Evolutionary conservation across 768 basidiomycete genomes (phyloP).

Genomic region (Agrocybe pediades): DNA sequence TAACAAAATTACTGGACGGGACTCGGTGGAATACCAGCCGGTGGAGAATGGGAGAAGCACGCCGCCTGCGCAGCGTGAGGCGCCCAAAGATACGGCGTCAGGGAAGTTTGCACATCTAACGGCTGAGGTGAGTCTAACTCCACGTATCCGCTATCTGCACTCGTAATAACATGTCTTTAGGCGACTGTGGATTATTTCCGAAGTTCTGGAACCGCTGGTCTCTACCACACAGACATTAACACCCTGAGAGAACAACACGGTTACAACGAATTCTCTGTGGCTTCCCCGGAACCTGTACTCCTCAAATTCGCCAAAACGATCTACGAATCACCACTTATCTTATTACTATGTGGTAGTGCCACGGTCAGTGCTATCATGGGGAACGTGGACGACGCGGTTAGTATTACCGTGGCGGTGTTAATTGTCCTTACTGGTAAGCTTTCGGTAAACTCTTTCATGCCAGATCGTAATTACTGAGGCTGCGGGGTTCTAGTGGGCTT

Average conservation of each 20-base stretch:
- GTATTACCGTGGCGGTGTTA: constrained; percentile 88
- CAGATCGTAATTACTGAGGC: constrained; percentile 1
- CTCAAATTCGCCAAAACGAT: constrained; percentile 95
- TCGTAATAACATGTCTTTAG: constrained; percentile 36
- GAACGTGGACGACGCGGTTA: constrained; percentile 93
- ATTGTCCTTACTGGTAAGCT: constrained; percentile 89
- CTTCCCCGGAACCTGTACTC: constrained; percentile 74
- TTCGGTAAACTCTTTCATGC: background rate
- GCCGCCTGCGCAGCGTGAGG: constrained; percentile 30
- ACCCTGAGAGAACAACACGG: constrained; percentile 70
- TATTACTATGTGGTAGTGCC: constrained; percentile 89
- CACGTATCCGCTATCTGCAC: constrained; percentile 3
- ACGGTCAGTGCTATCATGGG: constrained; percentile 89
- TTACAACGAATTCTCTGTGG: constrained; percentile 94
- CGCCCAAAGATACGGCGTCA: constrained; percentile 56
- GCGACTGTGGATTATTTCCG: constrained; percentile 74
- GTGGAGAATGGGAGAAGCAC: constrained; percentile 43
- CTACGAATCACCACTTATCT: constrained; percentile 91
- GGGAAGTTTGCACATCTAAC: constrained; percentile 68
- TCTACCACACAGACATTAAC: constrained; percentile 63
- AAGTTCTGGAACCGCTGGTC: constrained; percentile 62
- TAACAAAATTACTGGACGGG: constrained; percentile 39
- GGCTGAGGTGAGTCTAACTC: constrained; percentile 52
- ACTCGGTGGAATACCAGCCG: constrained; percentile 27
- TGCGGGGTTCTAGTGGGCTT: constrained; percentile 70